Conservation (phyloP, 495 filamentous ascomycete species). For the Xylaria acuta region DNA sequence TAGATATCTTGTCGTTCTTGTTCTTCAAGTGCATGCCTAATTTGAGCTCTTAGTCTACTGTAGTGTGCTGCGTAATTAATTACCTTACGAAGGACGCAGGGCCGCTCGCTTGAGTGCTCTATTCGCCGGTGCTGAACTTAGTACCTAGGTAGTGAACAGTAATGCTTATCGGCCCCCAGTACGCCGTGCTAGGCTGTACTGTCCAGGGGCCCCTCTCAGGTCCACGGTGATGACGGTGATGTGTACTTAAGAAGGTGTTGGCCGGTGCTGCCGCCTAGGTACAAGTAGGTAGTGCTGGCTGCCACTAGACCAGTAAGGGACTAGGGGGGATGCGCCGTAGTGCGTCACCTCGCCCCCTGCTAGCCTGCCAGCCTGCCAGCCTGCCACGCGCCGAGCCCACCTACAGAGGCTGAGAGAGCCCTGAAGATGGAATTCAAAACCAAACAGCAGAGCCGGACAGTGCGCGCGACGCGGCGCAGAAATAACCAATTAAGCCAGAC, state of each 20-base stretch:
- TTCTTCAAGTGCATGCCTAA: constrained; percentile 5
- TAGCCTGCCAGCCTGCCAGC: constrained; percentile 10
- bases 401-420: constrained; percentile 23
- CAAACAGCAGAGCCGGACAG: constrained; percentile 1
- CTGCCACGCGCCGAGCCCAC: constrained; percentile 21
- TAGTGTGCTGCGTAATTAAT: constrained; percentile 9
- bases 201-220: neutral
- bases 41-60: neutral
- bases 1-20: constrained; percentile 10
- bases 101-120: neutral
- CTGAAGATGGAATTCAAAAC: neutral
- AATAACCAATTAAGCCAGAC: constrained; percentile 11
- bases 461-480: constrained; percentile 17
- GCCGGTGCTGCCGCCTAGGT: neutral
- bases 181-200: neutral
- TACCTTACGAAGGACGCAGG: constrained; percentile 25
- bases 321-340: neutral
- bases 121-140: constrained; percentile 1
- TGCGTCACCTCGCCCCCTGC: constrained; percentile 5
- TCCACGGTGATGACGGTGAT: constrained; percentile 14
- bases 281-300: constrained; percentile 18
- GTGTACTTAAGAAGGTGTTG: constrained; percentile 19
- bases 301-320: neutral
- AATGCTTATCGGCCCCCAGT: constrained; percentile 23
- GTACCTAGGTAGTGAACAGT: constrained; percentile 23